Percentiles rank a stretch among this genome's conserved stretches.
Conservation (phyloP, 2,329 filamentous ascomycete species). For the Thermoascus crustaceus region DNA sequence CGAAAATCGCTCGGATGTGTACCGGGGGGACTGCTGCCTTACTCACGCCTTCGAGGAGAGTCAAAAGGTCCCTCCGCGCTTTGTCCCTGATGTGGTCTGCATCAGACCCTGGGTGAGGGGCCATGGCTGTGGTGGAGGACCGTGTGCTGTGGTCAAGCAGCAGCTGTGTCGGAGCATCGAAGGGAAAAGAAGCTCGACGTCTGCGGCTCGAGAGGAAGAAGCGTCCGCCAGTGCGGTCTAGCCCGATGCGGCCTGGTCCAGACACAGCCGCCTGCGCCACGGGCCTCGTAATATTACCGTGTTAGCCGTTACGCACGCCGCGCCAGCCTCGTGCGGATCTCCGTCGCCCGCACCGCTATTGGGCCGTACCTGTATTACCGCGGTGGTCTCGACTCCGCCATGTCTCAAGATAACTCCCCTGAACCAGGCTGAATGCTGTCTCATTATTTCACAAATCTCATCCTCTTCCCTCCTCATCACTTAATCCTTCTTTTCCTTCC, state of each 20-base stretch:
- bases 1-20: conserved; percentile 9
- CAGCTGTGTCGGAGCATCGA: neutral
- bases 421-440: too few species aligned
- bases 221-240: too few species aligned
- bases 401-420: conserved; percentile 1
- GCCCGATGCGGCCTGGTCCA: conserved; percentile 5
- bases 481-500: neutral
- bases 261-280: conserved; percentile 3
- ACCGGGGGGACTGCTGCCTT: conserved; percentile 26
- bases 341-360: neutral
- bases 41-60: conserved; percentile 91
- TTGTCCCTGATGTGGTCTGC: conserved; percentile 41
- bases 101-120: conserved; percentile 36
- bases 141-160: conserved; percentile 8
- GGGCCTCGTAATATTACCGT: neutral
- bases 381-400: neutral
- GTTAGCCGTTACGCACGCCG: neutral
- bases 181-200: too few species aligned
- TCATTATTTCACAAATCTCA: neutral
- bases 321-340: neutral
- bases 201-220: too few species aligned
- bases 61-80: conserved; percentile 79
- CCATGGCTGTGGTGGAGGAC: conserved; percentile 25
- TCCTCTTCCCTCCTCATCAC: neutral
- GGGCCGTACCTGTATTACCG: neutral